phyloP scores from a whole-genome alignment of 768 basidiomycete species.

The Lepiota subincarnata region DNA sequence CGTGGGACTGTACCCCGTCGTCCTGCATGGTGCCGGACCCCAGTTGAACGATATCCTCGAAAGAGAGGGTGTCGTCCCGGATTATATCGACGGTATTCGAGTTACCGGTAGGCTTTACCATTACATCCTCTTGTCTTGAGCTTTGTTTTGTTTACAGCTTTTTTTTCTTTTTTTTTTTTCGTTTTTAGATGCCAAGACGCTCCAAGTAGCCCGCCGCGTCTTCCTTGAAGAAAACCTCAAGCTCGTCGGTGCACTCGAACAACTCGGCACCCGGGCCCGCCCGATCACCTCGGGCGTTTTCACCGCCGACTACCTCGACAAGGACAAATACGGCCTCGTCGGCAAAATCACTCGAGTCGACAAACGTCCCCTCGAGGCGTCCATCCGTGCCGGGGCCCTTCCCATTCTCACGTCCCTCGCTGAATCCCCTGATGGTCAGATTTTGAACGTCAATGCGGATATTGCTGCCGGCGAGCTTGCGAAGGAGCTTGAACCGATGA shows the following conservation, averaged over 20 bases:
- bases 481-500: conserved; percentile 96
- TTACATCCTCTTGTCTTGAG: conserved; percentile 14
- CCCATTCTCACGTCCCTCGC: conserved; percentile 95
- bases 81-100: conserved; percentile 96
- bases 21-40: conserved; percentile 95
- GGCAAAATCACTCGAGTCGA: conserved; percentile 94
- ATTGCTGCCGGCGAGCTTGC: conserved; percentile 97
- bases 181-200: conserved; percentile 84
- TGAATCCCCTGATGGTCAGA: conserved; percentile 94
- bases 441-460: conserved; percentile 98
- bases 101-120: conserved; percentile 92
- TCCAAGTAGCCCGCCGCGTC: conserved; percentile 90
- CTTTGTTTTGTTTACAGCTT: not conserved
- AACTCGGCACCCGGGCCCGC: conserved; percentile 92
- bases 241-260: conserved; percentile 89
- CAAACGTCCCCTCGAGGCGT: conserved; percentile 94
- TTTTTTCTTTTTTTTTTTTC: not conserved
- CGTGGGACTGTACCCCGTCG: conserved; percentile 95
- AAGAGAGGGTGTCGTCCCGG: conserved; percentile 86
- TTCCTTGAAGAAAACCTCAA: conserved; percentile 98
- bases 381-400: conserved; percentile 92
- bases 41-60: conserved; percentile 95
- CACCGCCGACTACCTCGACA: conserved; percentile 94
- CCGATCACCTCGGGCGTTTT: conserved; percentile 99
- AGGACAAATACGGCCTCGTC: conserved; percentile 91